Percentiles rank a stretch among this genome's conserved stretches.
Evolutionary conservation across 2,329 filamentous ascomycete species (phyloP).

Genomic region (Aspergillus sclerotialis): DNA sequence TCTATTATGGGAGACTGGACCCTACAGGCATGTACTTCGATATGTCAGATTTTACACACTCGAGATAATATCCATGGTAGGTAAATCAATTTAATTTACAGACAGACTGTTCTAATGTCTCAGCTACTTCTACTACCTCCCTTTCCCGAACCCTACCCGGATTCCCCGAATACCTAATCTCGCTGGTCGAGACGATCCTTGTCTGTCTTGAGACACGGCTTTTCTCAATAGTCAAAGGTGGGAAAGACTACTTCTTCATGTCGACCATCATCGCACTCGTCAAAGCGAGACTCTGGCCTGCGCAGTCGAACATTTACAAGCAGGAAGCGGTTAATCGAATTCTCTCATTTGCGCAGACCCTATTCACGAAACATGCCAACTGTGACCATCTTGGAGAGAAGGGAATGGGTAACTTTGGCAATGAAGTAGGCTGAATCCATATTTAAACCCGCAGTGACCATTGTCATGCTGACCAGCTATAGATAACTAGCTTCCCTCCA

Average conservation of each 20-base stretch:
- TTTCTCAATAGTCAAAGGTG: slow-evolving; percentile 28
- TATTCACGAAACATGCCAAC: slow-evolving; percentile 26
- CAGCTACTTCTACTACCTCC: slow-evolving; percentile 8
- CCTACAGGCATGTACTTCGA: slow-evolving; percentile 29
- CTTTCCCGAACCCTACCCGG: slow-evolving; percentile 21
- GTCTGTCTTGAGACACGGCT: slow-evolving; percentile 23
- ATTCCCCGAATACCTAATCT: slow-evolving; percentile 26
- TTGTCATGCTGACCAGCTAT: background rate
- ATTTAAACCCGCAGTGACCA: background rate
- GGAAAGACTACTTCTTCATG: slow-evolving; percentile 34
- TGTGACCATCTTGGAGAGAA: slow-evolving; percentile 23
- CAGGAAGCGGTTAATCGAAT: slow-evolving; percentile 31
- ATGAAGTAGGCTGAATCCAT: slow-evolving; percentile 15
- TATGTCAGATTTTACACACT: slow-evolving; percentile 31
- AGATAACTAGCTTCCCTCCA: slow-evolving; percentile 15
- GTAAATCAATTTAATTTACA: slow-evolving; percentile 1
- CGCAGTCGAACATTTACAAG: slow-evolving; percentile 25
- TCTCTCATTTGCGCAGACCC: slow-evolving; percentile 26
- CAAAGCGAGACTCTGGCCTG: slow-evolving; percentile 27
- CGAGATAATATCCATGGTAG: slow-evolving; percentile 17
- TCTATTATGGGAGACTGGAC: slow-evolving; percentile 30
- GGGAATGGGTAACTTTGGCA: slow-evolving; percentile 24
- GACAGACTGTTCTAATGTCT: background rate
- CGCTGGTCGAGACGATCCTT: slow-evolving; percentile 24
- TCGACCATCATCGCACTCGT: slow-evolving; percentile 29